Percentiles rank a stretch among this genome's conserved stretches.
Evolutionary conservation across 2,329 filamentous ascomycete species (phyloP).

Genomic region (Alternaria gaisen): DNA sequence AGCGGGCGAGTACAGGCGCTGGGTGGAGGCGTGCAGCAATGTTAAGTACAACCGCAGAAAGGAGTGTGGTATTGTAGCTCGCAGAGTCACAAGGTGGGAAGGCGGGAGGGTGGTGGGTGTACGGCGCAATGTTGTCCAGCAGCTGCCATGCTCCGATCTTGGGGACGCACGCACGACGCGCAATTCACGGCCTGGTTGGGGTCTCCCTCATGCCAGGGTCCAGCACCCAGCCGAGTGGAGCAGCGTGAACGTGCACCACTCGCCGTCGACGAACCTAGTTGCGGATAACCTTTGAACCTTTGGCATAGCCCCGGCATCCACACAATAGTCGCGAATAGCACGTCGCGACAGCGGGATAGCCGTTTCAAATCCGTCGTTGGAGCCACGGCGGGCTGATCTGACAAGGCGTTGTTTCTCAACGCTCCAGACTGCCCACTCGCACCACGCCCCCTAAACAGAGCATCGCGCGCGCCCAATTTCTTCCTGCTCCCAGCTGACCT

Average conservation of each 20-base stretch:
- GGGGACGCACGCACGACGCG: slow-evolving; percentile 3
- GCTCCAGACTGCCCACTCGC: neutral
- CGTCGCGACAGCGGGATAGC: neutral
- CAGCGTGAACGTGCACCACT: neutral
- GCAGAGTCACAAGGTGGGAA: neutral
- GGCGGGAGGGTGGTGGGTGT: neutral
- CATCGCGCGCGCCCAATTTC: neutral
- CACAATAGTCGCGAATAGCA: neutral
- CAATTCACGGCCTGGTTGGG: slow-evolving; percentile 3
- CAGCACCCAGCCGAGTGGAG: neutral
- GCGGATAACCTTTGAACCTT: neutral
- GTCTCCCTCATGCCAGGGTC: slow-evolving; percentile 1
- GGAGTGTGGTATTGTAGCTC: neutral
- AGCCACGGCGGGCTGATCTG: neutral
- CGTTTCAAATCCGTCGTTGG: slow-evolving; percentile 5
- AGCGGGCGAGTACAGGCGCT: neutral
- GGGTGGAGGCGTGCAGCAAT: neutral
- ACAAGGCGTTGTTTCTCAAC: neutral
- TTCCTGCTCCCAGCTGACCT: neutral
- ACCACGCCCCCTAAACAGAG: neutral
- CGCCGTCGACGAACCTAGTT: neutral
- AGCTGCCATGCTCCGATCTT: slow-evolving; percentile 1
- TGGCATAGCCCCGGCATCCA: neutral
- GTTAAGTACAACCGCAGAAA: neutral
- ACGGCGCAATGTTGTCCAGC: neutral